Evolutionary conservation across 1,284 basidiomycete genomes (phyloP).

Genomic region (Vanrija sp.): DNA sequence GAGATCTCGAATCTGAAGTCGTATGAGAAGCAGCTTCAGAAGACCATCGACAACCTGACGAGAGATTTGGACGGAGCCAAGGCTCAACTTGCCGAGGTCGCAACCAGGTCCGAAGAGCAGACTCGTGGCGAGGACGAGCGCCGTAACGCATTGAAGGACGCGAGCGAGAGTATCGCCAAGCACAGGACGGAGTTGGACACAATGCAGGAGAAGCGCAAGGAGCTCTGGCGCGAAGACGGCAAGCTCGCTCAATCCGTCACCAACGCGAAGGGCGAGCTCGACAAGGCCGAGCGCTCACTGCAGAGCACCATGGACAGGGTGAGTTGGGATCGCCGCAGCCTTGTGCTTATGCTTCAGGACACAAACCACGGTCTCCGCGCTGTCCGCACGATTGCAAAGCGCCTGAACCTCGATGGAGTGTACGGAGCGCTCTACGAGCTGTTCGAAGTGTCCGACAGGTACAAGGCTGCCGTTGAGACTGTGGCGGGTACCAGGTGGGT

Average conservation of each 20-base stretch:
- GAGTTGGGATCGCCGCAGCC: constrained; percentile 49
- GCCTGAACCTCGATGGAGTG: constrained; percentile 67
- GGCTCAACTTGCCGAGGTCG: constrained; percentile 62
- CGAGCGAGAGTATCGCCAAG: constrained; percentile 60
- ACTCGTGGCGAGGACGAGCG: constrained; percentile 63
- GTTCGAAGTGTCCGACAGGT: constrained; percentile 88
- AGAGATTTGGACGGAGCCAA: constrained; percentile 73
- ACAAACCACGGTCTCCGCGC: constrained; percentile 81
- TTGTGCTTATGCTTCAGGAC: constrained; percentile 57
- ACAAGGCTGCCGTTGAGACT: constrained; percentile 88
- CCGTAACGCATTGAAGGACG: constrained; percentile 68
- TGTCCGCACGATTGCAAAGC: constrained; percentile 73
- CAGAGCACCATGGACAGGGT: constrained; percentile 89
- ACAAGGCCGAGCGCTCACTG: constrained; percentile 71
- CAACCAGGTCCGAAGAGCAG: constrained; percentile 61
- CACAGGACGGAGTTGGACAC: constrained; percentile 70
- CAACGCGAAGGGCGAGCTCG: constrained; percentile 73
- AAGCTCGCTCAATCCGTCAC: constrained; percentile 73
- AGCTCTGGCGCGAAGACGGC: constrained; percentile 91
- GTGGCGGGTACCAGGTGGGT: constrained; percentile 73
- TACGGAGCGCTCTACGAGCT: constrained; percentile 92
- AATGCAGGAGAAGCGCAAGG: constrained; percentile 77
- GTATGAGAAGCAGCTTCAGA: constrained; percentile 58
- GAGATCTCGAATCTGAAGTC: constrained; percentile 68
- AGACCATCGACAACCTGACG: constrained; percentile 60